Evolutionary conservation across 23 red algal genomes (phyloP).

Genomic region (Pyropia haitanensis): DNA sequence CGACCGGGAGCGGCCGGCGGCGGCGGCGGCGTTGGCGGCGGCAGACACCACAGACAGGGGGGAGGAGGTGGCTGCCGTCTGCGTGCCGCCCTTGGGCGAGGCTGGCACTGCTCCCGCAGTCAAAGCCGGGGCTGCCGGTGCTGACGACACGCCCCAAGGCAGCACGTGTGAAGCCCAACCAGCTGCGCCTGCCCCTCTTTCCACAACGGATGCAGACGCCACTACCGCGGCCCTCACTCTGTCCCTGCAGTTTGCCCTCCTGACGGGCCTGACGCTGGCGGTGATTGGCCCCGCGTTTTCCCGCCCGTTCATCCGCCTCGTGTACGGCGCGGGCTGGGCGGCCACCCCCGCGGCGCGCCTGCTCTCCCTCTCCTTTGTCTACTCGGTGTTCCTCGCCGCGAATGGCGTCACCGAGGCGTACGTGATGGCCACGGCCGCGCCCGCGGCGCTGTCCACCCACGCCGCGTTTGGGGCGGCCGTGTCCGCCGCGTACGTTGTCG

Average conservation of each 20-base stretch:
- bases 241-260: constrained; percentile 28
- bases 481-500: constrained; percentile 25
- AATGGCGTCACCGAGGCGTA: constrained; percentile 72
- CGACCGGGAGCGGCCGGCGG: constrained; percentile 1
- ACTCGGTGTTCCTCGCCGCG: constrained; percentile 57
- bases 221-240: constrained; percentile 17
- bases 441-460: constrained; percentile 20
- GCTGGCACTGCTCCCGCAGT: background rate
- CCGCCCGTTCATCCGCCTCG: constrained; percentile 36
- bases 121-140: no score
- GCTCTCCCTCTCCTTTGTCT: constrained; percentile 47
- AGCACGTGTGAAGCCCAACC: no score
- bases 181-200: no score
- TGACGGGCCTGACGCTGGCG: constrained; percentile 35
- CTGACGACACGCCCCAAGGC: no score
- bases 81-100: constrained; percentile 2
- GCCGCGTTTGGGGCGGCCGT: constrained; percentile 47
- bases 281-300: constrained; percentile 57
- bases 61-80: background rate
- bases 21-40: background rate
- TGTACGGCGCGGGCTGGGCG: constrained; percentile 58
- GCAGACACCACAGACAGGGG: background rate
- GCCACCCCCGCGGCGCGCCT: constrained; percentile 21
- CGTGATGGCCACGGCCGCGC: constrained; percentile 47
- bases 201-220: no score